These are phyloP conservation scores for Boechera stricta DNA, from an alignment of 345 rosid genomes.

Conservation along the genomic window DNA sequence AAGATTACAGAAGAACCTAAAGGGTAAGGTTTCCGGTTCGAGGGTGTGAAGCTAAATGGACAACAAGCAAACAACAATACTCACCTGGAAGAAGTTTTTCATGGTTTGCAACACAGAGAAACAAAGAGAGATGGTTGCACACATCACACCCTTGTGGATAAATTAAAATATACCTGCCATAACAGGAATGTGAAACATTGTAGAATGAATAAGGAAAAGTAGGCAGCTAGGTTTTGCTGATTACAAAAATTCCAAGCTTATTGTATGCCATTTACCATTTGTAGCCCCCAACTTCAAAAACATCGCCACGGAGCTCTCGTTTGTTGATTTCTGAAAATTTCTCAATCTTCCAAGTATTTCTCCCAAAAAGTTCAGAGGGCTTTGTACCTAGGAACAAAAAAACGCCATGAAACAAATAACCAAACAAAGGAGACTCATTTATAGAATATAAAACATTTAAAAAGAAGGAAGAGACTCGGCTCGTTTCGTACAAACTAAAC, in stretches of 20 bases:
- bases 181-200: no score
- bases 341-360: constrained; percentile 86
- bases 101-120: constrained; percentile 89
- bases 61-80: constrained; percentile 30
- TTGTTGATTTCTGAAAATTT: constrained; percentile 84
- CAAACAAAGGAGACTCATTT: no score
- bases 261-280: constrained; percentile 68
- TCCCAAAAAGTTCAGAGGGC: constrained; percentile 80
- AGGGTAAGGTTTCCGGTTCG: constrained; percentile 1
- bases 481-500: neutral
- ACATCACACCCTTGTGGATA: constrained; percentile 95
- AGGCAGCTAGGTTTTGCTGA: neutral
- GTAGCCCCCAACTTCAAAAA: constrained; percentile 91
- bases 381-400: constrained; percentile 56
- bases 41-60: constrained; percentile 15
- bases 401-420: no score
- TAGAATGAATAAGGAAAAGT: constrained; percentile 14
- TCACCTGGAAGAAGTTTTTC: constrained; percentile 96
- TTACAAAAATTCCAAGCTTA: neutral
- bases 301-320: constrained; percentile 76
- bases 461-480: no score
- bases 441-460: no score
- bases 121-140: constrained; percentile 87
- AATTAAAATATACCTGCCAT: constrained; percentile 81
- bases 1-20: constrained; percentile 9